phyloP scores from a whole-genome alignment of 441 rosid genomes.

The Adansonia madagascariensis region DNA sequence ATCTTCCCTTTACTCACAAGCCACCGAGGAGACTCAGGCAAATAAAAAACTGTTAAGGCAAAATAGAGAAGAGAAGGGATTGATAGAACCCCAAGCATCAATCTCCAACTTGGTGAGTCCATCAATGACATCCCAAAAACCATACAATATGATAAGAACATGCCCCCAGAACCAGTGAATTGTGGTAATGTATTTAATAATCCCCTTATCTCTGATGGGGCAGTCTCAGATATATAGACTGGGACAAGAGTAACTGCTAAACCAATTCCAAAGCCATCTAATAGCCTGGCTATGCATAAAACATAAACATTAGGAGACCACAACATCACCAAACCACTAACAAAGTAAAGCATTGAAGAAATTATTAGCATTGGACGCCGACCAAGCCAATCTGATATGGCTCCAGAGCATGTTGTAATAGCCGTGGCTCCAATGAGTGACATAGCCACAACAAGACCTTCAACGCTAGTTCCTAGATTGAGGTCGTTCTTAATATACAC shows the following conservation, averaged over 20 bases:
- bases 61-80: constrained; percentile 62
- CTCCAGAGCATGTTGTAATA: constrained; percentile 75
- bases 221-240: constrained; percentile 71
- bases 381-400: constrained; percentile 73
- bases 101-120: constrained; percentile 64
- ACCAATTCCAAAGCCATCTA: constrained; percentile 77
- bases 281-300: constrained; percentile 62
- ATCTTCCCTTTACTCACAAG: constrained; percentile 78
- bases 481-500: constrained; percentile 64
- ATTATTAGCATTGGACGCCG: constrained; percentile 76
- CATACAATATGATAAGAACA: constrained; percentile 80
- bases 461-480: constrained; percentile 53
- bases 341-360: constrained; percentile 61
- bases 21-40: constrained; percentile 90
- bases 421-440: constrained; percentile 73
- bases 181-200: constrained; percentile 73
- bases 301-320: constrained; percentile 83
- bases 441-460: constrained; percentile 82
- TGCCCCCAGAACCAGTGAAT: constrained; percentile 71
- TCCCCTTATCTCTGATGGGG: constrained; percentile 78
- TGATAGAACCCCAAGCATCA: constrained; percentile 76
- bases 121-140: constrained; percentile 63
- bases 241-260: constrained; percentile 77
- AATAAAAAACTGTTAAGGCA: constrained; percentile 53
- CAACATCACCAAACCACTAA: constrained; percentile 66